Conservation (phyloP, 2,329 filamentous ascomycete species). For the Lachnellula subtilissima region DNA sequence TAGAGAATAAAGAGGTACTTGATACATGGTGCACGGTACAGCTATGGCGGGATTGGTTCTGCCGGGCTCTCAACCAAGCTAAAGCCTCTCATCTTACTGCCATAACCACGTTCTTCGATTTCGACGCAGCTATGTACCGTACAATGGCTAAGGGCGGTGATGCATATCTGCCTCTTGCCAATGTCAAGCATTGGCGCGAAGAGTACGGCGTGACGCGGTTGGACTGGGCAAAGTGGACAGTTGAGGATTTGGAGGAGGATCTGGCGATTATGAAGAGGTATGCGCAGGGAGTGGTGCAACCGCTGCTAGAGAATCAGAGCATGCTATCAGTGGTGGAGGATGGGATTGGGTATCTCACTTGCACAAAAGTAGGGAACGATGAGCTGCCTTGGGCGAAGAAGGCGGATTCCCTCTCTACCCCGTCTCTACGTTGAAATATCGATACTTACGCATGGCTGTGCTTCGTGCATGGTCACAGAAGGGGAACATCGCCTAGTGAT, state of each 20-base stretch:
- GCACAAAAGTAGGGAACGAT: conserved; percentile 15
- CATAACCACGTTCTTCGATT: not conserved
- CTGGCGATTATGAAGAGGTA: conserved; percentile 19
- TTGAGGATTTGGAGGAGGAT: conserved; percentile 8
- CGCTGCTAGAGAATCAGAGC: conserved; percentile 18
- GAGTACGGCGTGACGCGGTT: not conserved
- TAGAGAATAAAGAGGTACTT: conserved; percentile 19
- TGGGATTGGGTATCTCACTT: conserved; percentile 23
- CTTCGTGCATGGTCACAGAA: not conserved
- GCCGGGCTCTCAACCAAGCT: not conserved
- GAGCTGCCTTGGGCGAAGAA: conserved; percentile 22
- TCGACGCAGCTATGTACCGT: conserved; percentile 16
- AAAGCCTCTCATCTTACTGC: not conserved
- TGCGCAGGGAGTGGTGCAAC: conserved; percentile 16
- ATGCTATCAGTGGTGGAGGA: conserved; percentile 17
- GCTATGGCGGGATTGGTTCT: conserved; percentile 26
- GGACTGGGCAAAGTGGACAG: conserved; percentile 2
- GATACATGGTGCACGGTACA: conserved; percentile 18
- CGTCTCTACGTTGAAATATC: not conserved
- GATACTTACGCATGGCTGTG: not conserved
- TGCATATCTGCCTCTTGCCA: conserved; percentile 16
- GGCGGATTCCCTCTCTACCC: not conserved
- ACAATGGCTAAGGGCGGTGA: conserved; percentile 17
- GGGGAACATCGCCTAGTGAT: not conserved
- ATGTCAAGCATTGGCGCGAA: conserved; percentile 1